phyloP scores from a whole-genome alignment of 75 land plant genomes.

The Pinus taeda region DNA sequence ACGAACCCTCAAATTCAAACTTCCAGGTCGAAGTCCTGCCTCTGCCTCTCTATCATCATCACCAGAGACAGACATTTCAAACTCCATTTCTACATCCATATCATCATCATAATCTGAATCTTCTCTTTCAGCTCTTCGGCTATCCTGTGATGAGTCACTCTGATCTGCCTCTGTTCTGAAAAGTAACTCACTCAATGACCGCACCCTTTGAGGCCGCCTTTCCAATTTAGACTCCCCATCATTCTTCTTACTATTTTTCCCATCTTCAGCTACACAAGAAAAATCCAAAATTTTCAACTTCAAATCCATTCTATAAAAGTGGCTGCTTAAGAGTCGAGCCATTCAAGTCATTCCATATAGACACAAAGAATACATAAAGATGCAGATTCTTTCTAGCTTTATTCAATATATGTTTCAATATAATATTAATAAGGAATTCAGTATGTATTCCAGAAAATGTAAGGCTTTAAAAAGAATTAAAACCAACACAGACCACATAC shows the following conservation, averaged over 20 bases:
- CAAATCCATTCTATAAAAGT: too few species aligned
- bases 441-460: too few species aligned
- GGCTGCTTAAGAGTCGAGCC: neutral
- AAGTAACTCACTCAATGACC: constrained; percentile 62
- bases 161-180: constrained; percentile 49
- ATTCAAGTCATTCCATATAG: constrained; percentile 1
- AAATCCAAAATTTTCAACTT: neutral
- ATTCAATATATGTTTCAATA: too few species aligned
- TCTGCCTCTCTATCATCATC: constrained; percentile 72
- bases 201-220: constrained; percentile 38
- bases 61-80: constrained; percentile 80
- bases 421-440: too few species aligned
- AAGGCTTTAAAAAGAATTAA: too few species aligned
- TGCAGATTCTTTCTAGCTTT: too few species aligned
- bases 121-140: constrained; percentile 66
- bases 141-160: constrained; percentile 66
- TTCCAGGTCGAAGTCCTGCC: constrained; percentile 60
- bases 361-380: neutral
- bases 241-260: constrained; percentile 45
- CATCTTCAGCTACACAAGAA: constrained; percentile 55
- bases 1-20: constrained; percentile 79
- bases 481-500: too few species aligned
- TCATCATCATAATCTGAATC: constrained; percentile 92
- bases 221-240: constrained; percentile 40
- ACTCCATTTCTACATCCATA: constrained; percentile 81